These are phyloP conservation scores for Leccinum incarnatum DNA, from an alignment of 768 basidiomycete species.

Conservation along the genomic window DNA sequence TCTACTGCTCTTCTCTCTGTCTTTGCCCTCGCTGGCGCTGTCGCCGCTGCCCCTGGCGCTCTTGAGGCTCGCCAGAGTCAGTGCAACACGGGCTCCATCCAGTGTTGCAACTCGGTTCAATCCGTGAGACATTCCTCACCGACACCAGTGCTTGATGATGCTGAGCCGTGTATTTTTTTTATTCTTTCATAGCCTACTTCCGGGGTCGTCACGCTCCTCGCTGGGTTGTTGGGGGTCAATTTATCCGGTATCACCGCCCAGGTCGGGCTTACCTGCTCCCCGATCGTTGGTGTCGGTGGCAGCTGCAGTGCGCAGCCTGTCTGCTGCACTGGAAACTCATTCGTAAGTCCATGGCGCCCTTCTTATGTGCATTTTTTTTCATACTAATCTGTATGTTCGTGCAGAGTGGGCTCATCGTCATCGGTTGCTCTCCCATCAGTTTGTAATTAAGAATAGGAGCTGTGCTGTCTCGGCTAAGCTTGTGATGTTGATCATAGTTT, in stretches of 20 bases:
- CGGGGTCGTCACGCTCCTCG: neutral
- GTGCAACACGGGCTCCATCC: neutral
- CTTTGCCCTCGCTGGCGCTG: neutral
- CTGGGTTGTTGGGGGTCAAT: neutral
- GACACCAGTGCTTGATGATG: neutral
- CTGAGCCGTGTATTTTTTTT: neutral
- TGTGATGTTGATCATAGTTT: no score
- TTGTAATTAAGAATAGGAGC: neutral
- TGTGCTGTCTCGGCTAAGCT: no score
- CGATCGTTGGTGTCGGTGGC: neutral
- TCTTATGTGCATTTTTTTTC: no score
- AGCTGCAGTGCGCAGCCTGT: neutral
- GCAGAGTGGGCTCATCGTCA: neutral
- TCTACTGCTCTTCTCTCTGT: neutral
- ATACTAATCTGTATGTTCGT: neutral
- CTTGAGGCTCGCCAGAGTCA: neutral
- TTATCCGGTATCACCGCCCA: no score
- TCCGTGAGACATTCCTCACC: neutral
- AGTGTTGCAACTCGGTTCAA: neutral
- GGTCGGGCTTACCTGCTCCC: neutral
- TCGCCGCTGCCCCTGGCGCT: neutral
- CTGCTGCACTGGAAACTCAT: slow-evolving; percentile 4
- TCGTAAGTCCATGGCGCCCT: neutral
- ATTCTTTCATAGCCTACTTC: neutral
- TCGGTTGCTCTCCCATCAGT: slow-evolving; percentile 1